phyloP scores from a whole-genome alignment of 108 stramenopile species.

The Fragilaria radians region DNA sequence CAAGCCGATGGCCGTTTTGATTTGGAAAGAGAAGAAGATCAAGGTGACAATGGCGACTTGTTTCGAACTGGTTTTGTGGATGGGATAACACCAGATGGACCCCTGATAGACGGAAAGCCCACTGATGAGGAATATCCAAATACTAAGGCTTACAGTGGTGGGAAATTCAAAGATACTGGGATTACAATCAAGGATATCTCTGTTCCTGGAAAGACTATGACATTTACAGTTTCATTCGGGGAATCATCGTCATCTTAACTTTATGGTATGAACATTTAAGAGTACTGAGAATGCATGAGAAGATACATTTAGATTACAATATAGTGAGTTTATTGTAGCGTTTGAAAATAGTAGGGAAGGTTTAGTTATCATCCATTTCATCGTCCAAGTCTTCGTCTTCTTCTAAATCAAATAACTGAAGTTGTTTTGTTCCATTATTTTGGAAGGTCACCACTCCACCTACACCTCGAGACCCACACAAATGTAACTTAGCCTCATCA shows the following conservation, averaged over 20 bases:
- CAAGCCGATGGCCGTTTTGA: constrained; percentile 57
- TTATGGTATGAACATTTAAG: no score
- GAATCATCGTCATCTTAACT: no score
- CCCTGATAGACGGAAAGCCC: not conserved
- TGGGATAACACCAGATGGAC: constrained; percentile 3
- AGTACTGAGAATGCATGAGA: no score
- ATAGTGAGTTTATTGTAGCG: no score
- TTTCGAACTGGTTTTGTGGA: constrained; percentile 14
- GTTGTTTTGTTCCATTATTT: constrained; percentile 12
- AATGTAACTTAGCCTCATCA: constrained; percentile 16
- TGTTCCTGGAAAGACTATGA: not conserved
- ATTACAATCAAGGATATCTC: constrained; percentile 15
- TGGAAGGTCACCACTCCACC: constrained; percentile 34
- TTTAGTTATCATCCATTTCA: constrained; percentile 17
- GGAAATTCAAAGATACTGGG: constrained; percentile 14
- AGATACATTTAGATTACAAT: no score
- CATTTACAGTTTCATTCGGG: constrained; percentile 2
- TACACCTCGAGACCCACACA: constrained; percentile 61
- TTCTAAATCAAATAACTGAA: constrained; percentile 66
- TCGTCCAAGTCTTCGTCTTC: constrained; percentile 52
- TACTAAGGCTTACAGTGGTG: constrained; percentile 48
- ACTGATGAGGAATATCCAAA: constrained; percentile 27
- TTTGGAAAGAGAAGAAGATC: constrained; percentile 43
- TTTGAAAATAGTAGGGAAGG: no score
- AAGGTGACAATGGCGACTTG: constrained; percentile 39